Evolutionary conservation across 228 moss, liverwort and hornwort genomes (phyloP).

Genomic region (Sphagnum magellanicum): DNA sequence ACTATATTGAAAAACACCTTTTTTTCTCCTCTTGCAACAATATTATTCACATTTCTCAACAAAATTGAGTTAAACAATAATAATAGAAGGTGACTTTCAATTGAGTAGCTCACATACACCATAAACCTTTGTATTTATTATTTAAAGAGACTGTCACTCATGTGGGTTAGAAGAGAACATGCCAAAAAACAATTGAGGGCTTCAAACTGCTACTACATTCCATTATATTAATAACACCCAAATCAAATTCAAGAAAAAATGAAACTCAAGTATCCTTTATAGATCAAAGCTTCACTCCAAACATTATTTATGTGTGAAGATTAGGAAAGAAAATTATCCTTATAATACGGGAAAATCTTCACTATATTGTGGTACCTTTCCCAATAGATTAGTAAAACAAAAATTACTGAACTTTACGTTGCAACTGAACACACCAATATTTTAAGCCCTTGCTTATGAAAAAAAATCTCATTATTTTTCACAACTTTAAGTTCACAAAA

Average conservation of each 20-base stretch:
- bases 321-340: no score
- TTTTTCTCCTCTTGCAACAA: no score
- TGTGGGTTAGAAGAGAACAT: conserved; percentile 20
- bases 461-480: no score
- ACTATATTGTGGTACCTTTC: conserved; percentile 34
- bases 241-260: background rate
- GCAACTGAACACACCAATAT: conserved; percentile 94
- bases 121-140: no score
- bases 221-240: background rate
- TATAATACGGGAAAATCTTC: no score
- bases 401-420: conserved; percentile 86
- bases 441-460: conserved; percentile 53
- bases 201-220: conserved; percentile 72
- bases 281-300: background rate
- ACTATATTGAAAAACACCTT: no score
- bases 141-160: no score
- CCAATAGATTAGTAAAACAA: conserved; percentile 72
- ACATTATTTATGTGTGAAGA: no score
- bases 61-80: background rate
- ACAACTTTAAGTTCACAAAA: no score
- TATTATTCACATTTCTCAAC: background rate
- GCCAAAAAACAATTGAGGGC: conserved; percentile 86
- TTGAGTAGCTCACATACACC: no score
- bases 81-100: background rate
- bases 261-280: background rate